Base-by-base conservation (phyloP, 75 land plant genomes). In the Sequoia sempervirens region DNA sequence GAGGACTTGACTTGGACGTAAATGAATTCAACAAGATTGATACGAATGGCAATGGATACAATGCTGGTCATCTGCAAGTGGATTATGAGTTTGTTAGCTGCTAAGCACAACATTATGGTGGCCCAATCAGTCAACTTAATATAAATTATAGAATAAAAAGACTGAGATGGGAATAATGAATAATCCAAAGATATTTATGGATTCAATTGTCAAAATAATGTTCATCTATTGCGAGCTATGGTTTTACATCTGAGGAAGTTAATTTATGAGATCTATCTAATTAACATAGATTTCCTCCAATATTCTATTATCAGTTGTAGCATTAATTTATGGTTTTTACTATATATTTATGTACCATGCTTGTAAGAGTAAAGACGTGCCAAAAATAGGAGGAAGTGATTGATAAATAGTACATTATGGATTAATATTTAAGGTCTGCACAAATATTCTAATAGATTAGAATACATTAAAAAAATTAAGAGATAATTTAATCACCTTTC, bases 21-120 rank as follows among this genome's bases (percentile, higher is more conserved):
- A 76, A 26, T 43, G 79, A 43, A 10, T 76, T 76, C 79, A 47
- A 81, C 64, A 58, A 81, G 41, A 81, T 81, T 30, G 64, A 81
- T 64, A 81, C 82, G 23, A 28, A 81, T 54, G 82, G 82, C 11
- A 52, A 81, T 5, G 82, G 82, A 47, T 34, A 47, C 64, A 54
- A 47, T 34, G 82, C 82, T 14, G 64, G 64, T 12, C 82, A 81
- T 37, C 36, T 81, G 28, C 40, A 37, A 20, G 82, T 81, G 4
- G 66, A 81, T 15, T 81, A 81, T 20, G 26, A 81, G 43, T 81
- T 81, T 41, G 64, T 81, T 9, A 4, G 17, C 43, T 81, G 82
- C 58, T 81, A 52, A 54, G 2, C 54, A 61, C 0, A 17, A 18
- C 20, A 17, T 18, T 18, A 56, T 50, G 5, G 20, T 0, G 66